Evolutionary conservation across 495 filamentous ascomycete species (phyloP).

Genomic region (Hyaloscypha bicolor): DNA sequence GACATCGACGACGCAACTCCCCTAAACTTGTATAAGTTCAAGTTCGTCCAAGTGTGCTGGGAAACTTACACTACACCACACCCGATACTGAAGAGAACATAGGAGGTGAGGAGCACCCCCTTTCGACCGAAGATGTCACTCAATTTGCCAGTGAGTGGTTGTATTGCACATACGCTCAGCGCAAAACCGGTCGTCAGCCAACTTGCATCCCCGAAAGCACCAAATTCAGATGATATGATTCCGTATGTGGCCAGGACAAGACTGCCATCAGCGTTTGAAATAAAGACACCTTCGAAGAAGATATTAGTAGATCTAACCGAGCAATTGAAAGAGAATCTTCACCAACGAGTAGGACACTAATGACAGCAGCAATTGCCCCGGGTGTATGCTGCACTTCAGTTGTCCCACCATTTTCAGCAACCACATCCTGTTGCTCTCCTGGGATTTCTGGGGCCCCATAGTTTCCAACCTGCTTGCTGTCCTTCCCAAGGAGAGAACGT

Average conservation of each 20-base stretch:
- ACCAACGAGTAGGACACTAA: constrained; percentile 20
- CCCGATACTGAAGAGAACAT: constrained; percentile 46
- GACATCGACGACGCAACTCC: constrained; percentile 53
- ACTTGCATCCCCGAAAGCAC: constrained; percentile 56
- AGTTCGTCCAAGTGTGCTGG: background rate
- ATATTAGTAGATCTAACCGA: constrained; percentile 26
- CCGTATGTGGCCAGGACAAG: constrained; percentile 65
- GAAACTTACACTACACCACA: constrained; percentile 38
- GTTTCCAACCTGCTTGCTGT: background rate
- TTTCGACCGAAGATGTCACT: constrained; percentile 55
- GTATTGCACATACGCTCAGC: constrained; percentile 60
- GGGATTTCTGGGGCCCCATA: background rate
- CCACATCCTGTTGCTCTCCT: background rate
- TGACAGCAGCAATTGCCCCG: constrained; percentile 7
- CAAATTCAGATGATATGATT: constrained; percentile 68
- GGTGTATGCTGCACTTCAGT: background rate
- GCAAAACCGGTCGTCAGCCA: constrained; percentile 71
- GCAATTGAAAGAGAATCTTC: background rate
- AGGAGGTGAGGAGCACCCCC: constrained; percentile 41
- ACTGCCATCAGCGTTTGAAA: constrained; percentile 62
- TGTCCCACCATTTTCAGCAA: background rate
- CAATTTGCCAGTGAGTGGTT: constrained; percentile 56
- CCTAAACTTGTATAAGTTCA: constrained; percentile 35
- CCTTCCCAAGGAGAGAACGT: background rate
- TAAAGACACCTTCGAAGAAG: constrained; percentile 54